Base-by-base conservation (phyloP, 2,329 filamentous ascomycete genomes). In the Helotiales sp. region DNA sequence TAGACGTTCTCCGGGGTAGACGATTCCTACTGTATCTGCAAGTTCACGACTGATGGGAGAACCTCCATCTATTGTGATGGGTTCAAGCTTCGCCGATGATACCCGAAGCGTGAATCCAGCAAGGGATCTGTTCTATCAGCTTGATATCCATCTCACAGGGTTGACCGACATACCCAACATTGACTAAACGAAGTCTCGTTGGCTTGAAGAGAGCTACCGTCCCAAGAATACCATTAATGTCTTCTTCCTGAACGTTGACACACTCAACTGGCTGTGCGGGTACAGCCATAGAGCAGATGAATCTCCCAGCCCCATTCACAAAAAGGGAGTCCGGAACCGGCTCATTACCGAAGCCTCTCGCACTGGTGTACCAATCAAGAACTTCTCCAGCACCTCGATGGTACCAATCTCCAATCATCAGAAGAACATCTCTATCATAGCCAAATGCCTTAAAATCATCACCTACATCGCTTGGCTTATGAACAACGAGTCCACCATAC, bases 341-440 rank as follows among this genome's bases (percentile, higher is more conserved):
- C 76, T 77, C 75, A 51, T 75, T 75, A 2, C 76, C 77, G 64
- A 76, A 77, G 9, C 74, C 75, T 3, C 70, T 73, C 17, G 74
- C 67, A 31, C 73, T 72, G 64, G 74, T 72, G 59, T 77, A 80
- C 73, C 75, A 77, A 5, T 66, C 70, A 7, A 78, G 66, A 31
- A 79, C 73, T 17, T 79, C 71, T 5, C 62, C 59, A 2, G 75
- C 74, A 22, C 71, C 64, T 13, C 71, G 69, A 65, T 80, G 77
- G 63, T 80, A 81, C 77, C 77, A 80, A 62, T 81, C 79, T 6
- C 77, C 77, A 34, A 79, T 68, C 13, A 81, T 65, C n/a, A 81
- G 66, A 12, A 80, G 60, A 9, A 76, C 49, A 42, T 80, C 78
- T 36, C 74, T 70, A 3, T 74, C 67, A 54, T 74, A 75, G 1